phyloP scores from a whole-genome alignment of 2,329 filamentous ascomycete species.

The Hypoxylon sp. region DNA sequence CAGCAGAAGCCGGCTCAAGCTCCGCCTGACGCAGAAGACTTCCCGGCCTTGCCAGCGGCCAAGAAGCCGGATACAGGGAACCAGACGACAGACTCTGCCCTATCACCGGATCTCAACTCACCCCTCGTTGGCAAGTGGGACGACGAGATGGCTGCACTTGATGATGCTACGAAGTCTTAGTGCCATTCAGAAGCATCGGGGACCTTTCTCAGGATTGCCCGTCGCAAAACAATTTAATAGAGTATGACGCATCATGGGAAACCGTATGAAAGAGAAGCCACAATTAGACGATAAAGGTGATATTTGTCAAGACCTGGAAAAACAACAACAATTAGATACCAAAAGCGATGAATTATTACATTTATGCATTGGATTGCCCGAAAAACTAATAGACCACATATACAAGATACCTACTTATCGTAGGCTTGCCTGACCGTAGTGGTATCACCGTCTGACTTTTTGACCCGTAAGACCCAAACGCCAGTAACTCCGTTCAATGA shows the following conservation, averaged over 20 bases:
- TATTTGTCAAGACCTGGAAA: conserved; percentile 7
- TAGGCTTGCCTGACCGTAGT: conserved; percentile 21
- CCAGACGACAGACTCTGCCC: conserved; percentile 34
- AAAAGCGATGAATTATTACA: conserved; percentile 15
- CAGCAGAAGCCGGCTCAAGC: conserved; percentile 46
- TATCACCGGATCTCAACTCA: conserved; percentile 51
- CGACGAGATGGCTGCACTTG: conserved; percentile 68
- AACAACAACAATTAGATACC: conserved; percentile 37
- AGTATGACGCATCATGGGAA: conserved; percentile 16
- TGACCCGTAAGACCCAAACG: conserved; percentile 31
- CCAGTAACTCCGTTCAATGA: conserved; percentile 46
- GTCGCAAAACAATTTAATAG: conserved; percentile 17
- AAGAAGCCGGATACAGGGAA: conserved; percentile 48
- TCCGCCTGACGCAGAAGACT: conserved; percentile 54
- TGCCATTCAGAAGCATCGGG: neutral
- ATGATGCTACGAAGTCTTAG: conserved; percentile 48
- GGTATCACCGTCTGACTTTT: conserved; percentile 33
- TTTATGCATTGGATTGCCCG: conserved; percentile 24
- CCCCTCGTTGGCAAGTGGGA: conserved; percentile 64
- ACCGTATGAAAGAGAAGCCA: conserved; percentile 3
- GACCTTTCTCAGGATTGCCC: neutral
- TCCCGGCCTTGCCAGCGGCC: conserved; percentile 55
- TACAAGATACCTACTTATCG: neutral
- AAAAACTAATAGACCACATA: conserved; percentile 8
- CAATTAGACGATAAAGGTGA: conserved; percentile 14